A percentile compares a stretch with the other conserved stretches of the same genome.
phyloP scores from a whole-genome alignment of 2,329 filamentous ascomycete genomes.

The Colletotrichum incanum region DNA sequence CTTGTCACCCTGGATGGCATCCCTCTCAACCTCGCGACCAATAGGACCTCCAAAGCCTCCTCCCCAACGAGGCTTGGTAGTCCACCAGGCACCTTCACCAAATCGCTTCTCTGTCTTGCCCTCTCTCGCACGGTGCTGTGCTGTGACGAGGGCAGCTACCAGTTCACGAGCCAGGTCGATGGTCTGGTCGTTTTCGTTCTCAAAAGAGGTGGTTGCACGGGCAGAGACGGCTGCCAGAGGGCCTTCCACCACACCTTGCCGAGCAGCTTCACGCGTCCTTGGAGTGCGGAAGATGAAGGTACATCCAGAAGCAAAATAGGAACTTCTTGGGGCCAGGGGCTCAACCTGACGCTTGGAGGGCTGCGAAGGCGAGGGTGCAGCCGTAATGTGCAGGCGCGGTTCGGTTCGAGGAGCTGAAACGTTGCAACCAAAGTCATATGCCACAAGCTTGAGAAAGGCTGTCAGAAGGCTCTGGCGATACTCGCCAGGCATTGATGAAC shows the following conservation, averaged over 20 bases:
- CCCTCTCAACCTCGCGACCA: slow-evolving; percentile 71
- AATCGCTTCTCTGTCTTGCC: slow-evolving; percentile 70
- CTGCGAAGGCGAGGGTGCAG: slow-evolving; percentile 50
- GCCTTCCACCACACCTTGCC: slow-evolving; percentile 73
- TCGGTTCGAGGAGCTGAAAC: slow-evolving; percentile 70
- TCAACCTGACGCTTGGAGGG: slow-evolving; percentile 28
- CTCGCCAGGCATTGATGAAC: slow-evolving; percentile 71
- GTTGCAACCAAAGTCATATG: slow-evolving; percentile 78
- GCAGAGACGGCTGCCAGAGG: slow-evolving; percentile 74
- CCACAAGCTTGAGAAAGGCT: slow-evolving; percentile 75
- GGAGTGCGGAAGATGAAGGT: slow-evolving; percentile 75
- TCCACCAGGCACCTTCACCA: slow-evolving; percentile 75
- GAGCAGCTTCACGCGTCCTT: slow-evolving; percentile 71
- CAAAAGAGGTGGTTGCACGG: slow-evolving; percentile 69
- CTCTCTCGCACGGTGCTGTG: slow-evolving; percentile 75
- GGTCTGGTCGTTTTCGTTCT: slow-evolving; percentile 69
- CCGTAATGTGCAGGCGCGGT: slow-evolving; percentile 70
- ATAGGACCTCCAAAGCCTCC: slow-evolving; percentile 75
- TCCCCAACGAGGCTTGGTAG: slow-evolving; percentile 73
- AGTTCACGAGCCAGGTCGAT: slow-evolving; percentile 75
- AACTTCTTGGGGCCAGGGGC: slow-evolving; percentile 54
- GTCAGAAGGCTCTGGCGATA: slow-evolving; percentile 71
- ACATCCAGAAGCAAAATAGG: slow-evolving; percentile 73
- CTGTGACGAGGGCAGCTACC: slow-evolving; percentile 72
- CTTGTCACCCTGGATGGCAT: slow-evolving; percentile 63